These are phyloP conservation scores for Irpex sp. DNA, from an alignment of 1,284 basidiomycete genomes.

Conservation along the genomic window DNA sequence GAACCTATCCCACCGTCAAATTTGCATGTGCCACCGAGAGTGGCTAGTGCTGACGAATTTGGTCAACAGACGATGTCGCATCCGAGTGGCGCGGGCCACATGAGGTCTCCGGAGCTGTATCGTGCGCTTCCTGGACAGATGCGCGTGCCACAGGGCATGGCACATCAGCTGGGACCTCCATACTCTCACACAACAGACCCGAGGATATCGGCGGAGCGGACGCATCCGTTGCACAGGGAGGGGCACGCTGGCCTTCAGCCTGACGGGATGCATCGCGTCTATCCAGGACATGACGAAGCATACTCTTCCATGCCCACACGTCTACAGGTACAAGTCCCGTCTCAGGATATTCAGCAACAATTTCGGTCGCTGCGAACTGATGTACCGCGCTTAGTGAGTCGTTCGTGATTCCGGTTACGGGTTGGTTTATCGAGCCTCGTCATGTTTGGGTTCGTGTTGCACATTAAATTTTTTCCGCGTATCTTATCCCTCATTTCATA, in stretches of 20 bases:
- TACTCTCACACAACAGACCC: neutral
- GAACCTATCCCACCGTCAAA: neutral
- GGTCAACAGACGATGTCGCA: neutral
- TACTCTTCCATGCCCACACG: neutral
- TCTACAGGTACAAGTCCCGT: neutral
- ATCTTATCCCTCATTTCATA: neutral
- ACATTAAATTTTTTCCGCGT: neutral
- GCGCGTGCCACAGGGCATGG: neutral
- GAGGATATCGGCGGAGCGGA: neutral
- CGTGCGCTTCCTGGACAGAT: neutral
- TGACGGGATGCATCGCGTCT: neutral
- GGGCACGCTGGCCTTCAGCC: neutral
- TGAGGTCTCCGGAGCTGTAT: neutral
- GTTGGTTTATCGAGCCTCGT: neutral
- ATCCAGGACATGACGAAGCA: neutral
- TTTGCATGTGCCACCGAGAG: neutral
- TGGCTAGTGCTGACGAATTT: neutral
- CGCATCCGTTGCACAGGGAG: neutral
- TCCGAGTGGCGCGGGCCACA: neutral
- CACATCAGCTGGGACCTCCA: neutral
- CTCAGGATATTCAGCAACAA: neutral
- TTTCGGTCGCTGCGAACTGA: neutral
- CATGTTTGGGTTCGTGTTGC: neutral
- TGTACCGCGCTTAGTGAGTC: slow-evolving; percentile 1
- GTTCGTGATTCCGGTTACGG: slow-evolving; percentile 2